A percentile compares a stretch with the other conserved stretches of the same genome.
These are phyloP conservation scores for Naegleria gruberi DNA, from an alignment of 208 protist species.

Conservation along the genomic window DNA sequence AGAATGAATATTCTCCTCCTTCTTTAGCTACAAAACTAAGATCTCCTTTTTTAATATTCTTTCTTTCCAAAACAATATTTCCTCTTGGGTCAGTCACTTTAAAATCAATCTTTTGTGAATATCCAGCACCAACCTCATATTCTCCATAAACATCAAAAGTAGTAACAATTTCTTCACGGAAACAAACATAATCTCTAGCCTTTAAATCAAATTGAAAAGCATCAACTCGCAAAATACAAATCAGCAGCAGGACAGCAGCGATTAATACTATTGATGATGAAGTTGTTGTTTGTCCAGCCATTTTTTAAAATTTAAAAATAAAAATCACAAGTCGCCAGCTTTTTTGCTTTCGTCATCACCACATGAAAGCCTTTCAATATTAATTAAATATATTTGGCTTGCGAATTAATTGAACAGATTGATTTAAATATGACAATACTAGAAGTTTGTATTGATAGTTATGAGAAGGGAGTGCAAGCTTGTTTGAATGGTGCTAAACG, in stretches of 20 bases:
- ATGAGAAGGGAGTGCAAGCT: too few species aligned
- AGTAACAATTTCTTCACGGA: conserved; percentile 2
- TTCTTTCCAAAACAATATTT: neutral
- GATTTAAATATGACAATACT: too few species aligned
- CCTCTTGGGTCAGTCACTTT: neutral
- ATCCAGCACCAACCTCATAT: neutral
- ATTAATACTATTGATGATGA: neutral
- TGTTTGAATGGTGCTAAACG: neutral
- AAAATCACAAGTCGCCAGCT: too few species aligned
- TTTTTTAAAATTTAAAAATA: neutral
- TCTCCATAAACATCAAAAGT: conserved; percentile 23
- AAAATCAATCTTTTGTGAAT: conserved; percentile 15
- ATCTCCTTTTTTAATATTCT: neutral
- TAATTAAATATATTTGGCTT: neutral
- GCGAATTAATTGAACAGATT: neutral
- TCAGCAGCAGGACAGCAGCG: neutral
- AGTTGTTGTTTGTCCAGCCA: neutral
- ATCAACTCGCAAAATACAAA: neutral
- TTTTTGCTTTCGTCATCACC: too few species aligned
- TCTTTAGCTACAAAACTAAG: neutral
- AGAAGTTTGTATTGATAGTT: neutral
- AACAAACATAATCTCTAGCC: neutral
- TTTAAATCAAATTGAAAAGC: conserved; percentile 17
- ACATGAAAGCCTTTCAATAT: too few species aligned
- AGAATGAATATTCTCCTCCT: conserved; percentile 21